Evolutionary conservation across 495 filamentous ascomycete genomes (phyloP), one percentile per base, ranked within the genome.

Genomic region (Podospora pseudopauciseta): DNA sequence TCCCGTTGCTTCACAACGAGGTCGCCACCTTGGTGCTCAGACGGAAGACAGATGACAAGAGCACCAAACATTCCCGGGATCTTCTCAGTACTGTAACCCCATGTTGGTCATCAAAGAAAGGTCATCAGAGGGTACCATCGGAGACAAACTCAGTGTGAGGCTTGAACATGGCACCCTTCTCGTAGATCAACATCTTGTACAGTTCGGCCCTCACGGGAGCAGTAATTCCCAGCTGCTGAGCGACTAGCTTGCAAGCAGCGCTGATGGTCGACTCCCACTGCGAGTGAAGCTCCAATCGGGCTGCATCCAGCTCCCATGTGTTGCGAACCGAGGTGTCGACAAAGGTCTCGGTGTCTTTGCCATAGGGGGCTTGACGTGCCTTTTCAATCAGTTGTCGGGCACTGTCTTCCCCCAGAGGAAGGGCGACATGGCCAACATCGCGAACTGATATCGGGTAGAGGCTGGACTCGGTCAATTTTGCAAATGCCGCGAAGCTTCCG

Each of bases 171-270:
- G 84, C 83, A 0, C 84, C 86, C 65, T 83, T 67, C 65, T 86
- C 85, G 73, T 88, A 87, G 5, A 89, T 65, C 15, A 87, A 73
- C 70, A 87, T 70, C 70, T 88, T 89, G 77, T 88, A 82, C 1
- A 82, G 73, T 66, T 86, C 76, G 4, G 81, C 83, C 2, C 64
- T 68, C 2, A 83, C 69, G 9, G 70, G 63, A 23, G 69, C 62
- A 16, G 60, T 28, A 60, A 84, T 73, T 4, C 79, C 80, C 19
- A 86, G 74, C 4, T 76, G 68, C 4, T 64, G 32, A 19, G 70
- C 69, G 0, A 75, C 77, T 11, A 67, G 65, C 5, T 32, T 39
- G 26, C 78, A 67, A 5, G 79, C 49, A 0, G 55, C 23, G 1
- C 74, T 49, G 19, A 81, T 16, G 20, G 67, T 74, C 0, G 11